phyloP scores from a whole-genome alignment of 352 stramenopile species.

The Pythium guiyangense region DNA sequence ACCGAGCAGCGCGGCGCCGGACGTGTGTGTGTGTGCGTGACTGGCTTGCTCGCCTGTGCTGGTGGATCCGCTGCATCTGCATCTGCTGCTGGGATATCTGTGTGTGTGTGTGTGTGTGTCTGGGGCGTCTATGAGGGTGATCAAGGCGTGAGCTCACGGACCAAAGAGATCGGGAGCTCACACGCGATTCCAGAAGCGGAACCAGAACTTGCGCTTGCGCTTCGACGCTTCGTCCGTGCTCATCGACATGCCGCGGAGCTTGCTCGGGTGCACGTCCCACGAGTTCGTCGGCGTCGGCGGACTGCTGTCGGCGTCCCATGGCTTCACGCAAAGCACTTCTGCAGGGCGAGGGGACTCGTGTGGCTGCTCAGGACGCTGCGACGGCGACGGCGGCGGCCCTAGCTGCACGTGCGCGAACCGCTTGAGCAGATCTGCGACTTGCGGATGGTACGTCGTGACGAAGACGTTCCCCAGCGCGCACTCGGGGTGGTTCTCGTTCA shows the following conservation, averaged over 20 bases:
- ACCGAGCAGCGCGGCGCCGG: not conserved
- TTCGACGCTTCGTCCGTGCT: slow-evolving; percentile 41
- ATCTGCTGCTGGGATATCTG: not conserved
- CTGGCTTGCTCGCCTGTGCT: not conserved
- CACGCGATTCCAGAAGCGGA: slow-evolving; percentile 54
- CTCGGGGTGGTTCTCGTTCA: slow-evolving; percentile 45
- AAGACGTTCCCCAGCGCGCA: slow-evolving; percentile 51
- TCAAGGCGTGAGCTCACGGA: not conserved
- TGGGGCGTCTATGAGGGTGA: not conserved
- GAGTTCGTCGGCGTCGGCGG: slow-evolving; percentile 22
- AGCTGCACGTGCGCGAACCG: slow-evolving; percentile 52
- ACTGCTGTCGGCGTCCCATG: slow-evolving; percentile 17
- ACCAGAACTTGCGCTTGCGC: slow-evolving; percentile 66
- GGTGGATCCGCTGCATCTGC: not conserved
- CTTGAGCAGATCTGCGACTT: slow-evolving; percentile 53
- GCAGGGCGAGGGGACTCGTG: slow-evolving; percentile 4
- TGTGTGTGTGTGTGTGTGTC: no score
- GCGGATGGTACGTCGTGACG: slow-evolving; percentile 57
- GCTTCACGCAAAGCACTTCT: slow-evolving; percentile 21
- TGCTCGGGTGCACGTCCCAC: slow-evolving; percentile 39
- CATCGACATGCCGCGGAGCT: slow-evolving; percentile 60
- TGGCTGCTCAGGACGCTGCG: slow-evolving; percentile 10
- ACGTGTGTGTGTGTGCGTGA: no score
- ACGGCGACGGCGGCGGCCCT: slow-evolving; percentile 5
- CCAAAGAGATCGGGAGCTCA: slow-evolving; percentile 3